Evolutionary conservation across 2,329 filamentous ascomycete species (phyloP), one percentile per base, ranked within the genome.

Genomic region (Neoscytalidium dimidiatum): DNA sequence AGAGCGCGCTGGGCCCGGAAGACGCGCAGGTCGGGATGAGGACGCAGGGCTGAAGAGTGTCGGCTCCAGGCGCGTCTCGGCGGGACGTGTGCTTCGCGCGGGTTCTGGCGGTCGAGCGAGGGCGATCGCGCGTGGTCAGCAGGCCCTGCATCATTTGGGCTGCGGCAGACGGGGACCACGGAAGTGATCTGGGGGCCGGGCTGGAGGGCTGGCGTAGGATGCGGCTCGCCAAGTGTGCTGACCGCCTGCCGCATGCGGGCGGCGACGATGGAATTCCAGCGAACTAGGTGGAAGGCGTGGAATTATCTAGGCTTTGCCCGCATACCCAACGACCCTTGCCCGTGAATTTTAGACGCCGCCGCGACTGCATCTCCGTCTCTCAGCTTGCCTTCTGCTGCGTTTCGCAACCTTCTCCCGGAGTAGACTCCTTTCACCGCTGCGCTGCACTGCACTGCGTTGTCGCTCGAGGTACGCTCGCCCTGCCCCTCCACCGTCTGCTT

Each of bases 221-320:
- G 49, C 49, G 49, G 49, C 49, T 52, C 49, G 29, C 26, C 29
- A 52, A 41, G 41, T 21, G 2, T 23, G 56, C 56, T 46, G 56
- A 60, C 56, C 56, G 56, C 56, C 35, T 60, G 41, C 56, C 56
- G 56, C 9, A 46, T 60, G 38, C 56, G 56, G 56, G 35, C 35
- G 35, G 31, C 14, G 23, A 14, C 56, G 35, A 60, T 60, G 56
- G 56, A 60, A 60, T 21, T 33, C 56, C 56, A 60, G 56, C 56
- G 61, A 63, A 63, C 35, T 29, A 35, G 33, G 46, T 52, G 48
- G 61, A 63, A 63, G 46, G 38, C 44, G 46, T 63, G 33, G 61
- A 63, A 53, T 41, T 44, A 38, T 63, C 61, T 63, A 63, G 61
- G 13, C 49, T 52, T 49, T 38, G 46, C 58, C 58, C 48, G 46